These are phyloP conservation scores for Eucalyptus regnans DNA, from an alignment of 345 rosid species.

Conservation along the genomic window DNA sequence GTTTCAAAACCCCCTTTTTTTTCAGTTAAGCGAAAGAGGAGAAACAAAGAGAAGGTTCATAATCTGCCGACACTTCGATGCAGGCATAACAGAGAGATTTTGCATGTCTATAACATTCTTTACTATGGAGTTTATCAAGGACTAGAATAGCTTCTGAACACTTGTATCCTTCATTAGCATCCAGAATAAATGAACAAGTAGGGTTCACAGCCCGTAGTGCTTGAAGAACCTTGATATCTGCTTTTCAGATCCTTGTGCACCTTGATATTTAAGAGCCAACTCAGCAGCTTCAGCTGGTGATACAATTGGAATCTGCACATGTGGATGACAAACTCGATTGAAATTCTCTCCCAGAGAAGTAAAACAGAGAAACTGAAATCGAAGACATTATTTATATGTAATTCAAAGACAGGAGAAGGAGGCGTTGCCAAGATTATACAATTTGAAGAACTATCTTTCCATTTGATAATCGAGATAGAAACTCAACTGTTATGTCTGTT, in stretches of 20 bases:
- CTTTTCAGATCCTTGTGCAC: constrained; percentile 65
- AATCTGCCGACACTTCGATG: neutral
- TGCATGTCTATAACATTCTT: neutral
- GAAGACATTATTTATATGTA: neutral
- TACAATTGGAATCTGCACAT: constrained; percentile 80
- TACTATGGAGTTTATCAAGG: constrained; percentile 68
- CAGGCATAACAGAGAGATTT: neutral
- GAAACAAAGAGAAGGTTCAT: neutral
- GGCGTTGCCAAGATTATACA: neutral
- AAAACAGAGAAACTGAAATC: neutral
- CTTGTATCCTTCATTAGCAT: constrained; percentile 89
- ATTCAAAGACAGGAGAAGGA: neutral
- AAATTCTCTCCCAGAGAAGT: neutral
- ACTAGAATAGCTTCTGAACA: constrained; percentile 66
- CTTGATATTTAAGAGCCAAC: constrained; percentile 69
- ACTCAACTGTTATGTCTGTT: constrained; percentile 59
- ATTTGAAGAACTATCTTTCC: neutral
- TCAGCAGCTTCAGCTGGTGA: constrained; percentile 65
- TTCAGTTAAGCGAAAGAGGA: neutral
- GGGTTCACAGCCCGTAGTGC: constrained; percentile 73
- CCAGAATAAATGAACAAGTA: constrained; percentile 68
- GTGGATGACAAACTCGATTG: neutral
- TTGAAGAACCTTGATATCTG: constrained; percentile 68
- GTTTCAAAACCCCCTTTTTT: neutral
- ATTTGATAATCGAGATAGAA: constrained; percentile 7